These are phyloP conservation scores for Cryphonectria parasitica DNA, from an alignment of 2,329 filamentous ascomycete genomes.

Conservation along the genomic window DNA sequence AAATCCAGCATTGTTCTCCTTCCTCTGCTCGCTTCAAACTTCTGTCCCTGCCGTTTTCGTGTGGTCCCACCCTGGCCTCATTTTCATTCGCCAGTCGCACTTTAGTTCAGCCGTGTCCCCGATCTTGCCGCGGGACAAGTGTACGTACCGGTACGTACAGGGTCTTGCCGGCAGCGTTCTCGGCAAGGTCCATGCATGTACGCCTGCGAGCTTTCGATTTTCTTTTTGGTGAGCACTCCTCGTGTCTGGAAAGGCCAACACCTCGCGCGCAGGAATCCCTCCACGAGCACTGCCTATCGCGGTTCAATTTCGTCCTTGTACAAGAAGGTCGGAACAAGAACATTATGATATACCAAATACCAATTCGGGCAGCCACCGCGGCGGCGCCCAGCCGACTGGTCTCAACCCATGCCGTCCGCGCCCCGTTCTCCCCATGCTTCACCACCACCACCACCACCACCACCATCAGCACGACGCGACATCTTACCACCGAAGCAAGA, in stretches of 20 bases:
- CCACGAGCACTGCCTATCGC: not conserved
- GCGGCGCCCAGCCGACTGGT: conserved; percentile 23
- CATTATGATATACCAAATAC: conserved; percentile 24
- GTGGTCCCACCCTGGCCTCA: conserved; percentile 20
- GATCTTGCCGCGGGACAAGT: not conserved
- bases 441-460: not conserved
- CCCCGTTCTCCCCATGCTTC: conserved; percentile 7
- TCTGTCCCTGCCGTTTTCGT: conserved; percentile 24
- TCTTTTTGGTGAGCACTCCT: not conserved
- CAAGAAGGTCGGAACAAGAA: too few species aligned
- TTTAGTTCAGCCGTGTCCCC: conserved; percentile 24
- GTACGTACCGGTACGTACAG: not conserved
- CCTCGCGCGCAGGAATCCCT: not conserved
- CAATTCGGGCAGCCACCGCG: conserved; percentile 22
- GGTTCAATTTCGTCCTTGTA: not conserved
- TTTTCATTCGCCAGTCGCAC: conserved; percentile 23
- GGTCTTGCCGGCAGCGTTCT: conserved; percentile 20
- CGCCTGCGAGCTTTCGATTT: conserved; percentile 2
- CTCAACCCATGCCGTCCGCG: conserved; percentile 1
- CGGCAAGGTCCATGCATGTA: conserved; percentile 15
- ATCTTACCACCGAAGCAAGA: conserved; percentile 8
- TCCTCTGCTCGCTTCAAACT: conserved; percentile 12
- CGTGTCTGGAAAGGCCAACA: not conserved
- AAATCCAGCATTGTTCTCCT: conserved; percentile 27
- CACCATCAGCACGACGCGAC: not conserved